Conservation (phyloP, 345 rosid species). For the Brassica cretica region DNA sequence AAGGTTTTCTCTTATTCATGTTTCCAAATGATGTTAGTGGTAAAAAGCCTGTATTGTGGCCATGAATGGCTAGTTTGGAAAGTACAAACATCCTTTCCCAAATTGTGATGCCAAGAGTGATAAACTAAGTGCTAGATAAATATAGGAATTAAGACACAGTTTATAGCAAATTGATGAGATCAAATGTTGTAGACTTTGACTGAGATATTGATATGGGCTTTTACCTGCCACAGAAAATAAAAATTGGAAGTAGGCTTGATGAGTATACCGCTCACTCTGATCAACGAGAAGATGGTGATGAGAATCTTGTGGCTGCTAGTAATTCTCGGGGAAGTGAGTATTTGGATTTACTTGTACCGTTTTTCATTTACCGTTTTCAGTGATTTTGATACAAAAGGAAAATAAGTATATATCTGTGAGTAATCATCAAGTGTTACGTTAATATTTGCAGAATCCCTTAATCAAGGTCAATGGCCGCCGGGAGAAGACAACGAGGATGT, state of each 20-base stretch:
- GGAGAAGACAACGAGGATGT: slow-evolving; percentile 62
- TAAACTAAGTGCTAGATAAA: slow-evolving; percentile 49
- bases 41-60: slow-evolving; percentile 16
- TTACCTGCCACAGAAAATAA: slow-evolving; percentile 60
- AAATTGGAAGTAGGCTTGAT: slow-evolving; percentile 33
- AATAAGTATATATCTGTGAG: neutral
- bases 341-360: slow-evolving; percentile 16
- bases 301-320: slow-evolving; percentile 59
- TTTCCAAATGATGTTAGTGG: neutral
- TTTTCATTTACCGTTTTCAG: neutral
- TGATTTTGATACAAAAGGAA: neutral
- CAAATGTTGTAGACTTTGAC: slow-evolving; percentile 57
- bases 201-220: slow-evolving; percentile 58
- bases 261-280: slow-evolving; percentile 54
- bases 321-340: slow-evolving; percentile 77
- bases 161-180: neutral
- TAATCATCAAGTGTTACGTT: slow-evolving; percentile 17
- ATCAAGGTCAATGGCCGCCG: slow-evolving; percentile 69
- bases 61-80: slow-evolving; percentile 40
- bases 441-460: slow-evolving; percentile 50
- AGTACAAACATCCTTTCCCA: slow-evolving; percentile 34
- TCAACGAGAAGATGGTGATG: slow-evolving; percentile 70
- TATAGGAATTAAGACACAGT: neutral
- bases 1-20: slow-evolving; percentile 55
- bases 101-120: slow-evolving; percentile 47